These are phyloP conservation scores for Ascoidea asiatica DNA, from an alignment of 805 yeast genomes.

Conservation along the genomic window DNA sequence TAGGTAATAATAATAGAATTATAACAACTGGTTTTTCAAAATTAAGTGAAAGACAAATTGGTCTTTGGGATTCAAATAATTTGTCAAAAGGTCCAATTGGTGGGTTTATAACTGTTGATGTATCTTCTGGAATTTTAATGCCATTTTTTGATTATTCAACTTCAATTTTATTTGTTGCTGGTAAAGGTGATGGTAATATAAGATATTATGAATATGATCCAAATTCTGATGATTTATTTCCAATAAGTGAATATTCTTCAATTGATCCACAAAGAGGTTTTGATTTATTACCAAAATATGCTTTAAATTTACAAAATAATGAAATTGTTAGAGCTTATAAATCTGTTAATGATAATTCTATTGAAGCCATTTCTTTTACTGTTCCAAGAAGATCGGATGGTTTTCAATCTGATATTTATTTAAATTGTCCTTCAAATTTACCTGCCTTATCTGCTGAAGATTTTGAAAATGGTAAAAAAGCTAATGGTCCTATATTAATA, in stretches of 20 bases:
- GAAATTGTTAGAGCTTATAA: slow-evolving; percentile 77
- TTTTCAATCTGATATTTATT: slow-evolving; percentile 87
- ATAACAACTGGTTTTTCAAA: slow-evolving; percentile 92
- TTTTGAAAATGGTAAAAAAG: slow-evolving; percentile 66
- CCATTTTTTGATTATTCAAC: slow-evolving; percentile 81
- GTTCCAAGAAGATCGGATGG: slow-evolving; percentile 92
- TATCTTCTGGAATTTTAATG: slow-evolving; percentile 86
- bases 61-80: slow-evolving; percentile 77
- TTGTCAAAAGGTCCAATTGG: slow-evolving; percentile 76
- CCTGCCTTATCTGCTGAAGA: slow-evolving; percentile 74
- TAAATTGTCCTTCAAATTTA: slow-evolving; percentile 71
- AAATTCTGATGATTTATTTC: slow-evolving; percentile 68
- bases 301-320: slow-evolving; percentile 67
- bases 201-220: slow-evolving; percentile 70
- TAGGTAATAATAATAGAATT: slow-evolving; percentile 74
- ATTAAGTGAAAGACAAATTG: slow-evolving; percentile 88
- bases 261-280: slow-evolving; percentile 93
- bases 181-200: slow-evolving; percentile 96
- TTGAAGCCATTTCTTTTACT: slow-evolving; percentile 85
- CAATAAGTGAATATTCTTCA: slow-evolving; percentile 80
- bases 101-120: slow-evolving; percentile 76
- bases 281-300: slow-evolving; percentile 76
- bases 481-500: slow-evolving; percentile 72
- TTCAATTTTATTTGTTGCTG: slow-evolving; percentile 75
- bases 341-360: slow-evolving; percentile 68